Base-by-base conservation (phyloP, 2,329 filamentous ascomycete genomes). In the Cladosporium sp. region DNA sequence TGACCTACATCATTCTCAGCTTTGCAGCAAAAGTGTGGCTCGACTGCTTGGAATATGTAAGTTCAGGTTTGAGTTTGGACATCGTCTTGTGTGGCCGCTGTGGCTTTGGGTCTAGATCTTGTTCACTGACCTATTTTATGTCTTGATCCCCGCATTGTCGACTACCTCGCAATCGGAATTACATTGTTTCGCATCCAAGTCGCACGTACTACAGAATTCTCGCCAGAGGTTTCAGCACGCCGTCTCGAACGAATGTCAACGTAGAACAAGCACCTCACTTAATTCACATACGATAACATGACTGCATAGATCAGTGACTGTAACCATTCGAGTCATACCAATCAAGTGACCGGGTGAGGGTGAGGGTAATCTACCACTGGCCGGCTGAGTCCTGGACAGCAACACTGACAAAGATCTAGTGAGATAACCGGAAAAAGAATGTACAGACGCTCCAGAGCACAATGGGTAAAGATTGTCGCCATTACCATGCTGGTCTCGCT, bases 51-150 rank as follows among this genome's bases (percentile, higher is more conserved):
- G 33, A 18, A 58, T 58, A 31, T 58, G 55, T 58, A 58, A 33
- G 55, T 58, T 37, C 12, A 40, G 52, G 12, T 55, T 58, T 58
- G 55, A 58, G 55, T 40, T 58, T 58, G 55, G 55, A 37, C 18
- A 58, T 26, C 31, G 55, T n/a, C 55, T 58, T 31, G 40, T 31
- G 12, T 31, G 29, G 29, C 29, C 29, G 29, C 29, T 31, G 29
- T 31, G 55, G 55, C 31, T n/a, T 58, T 40, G 33, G 55, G 55
- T 58, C 55, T 58, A 58, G 55, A 58, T 40, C 14, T 18, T 49
- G 29, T 49, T 49, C 44, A 49, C 21, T 23, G 44, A 49, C n/a
- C 21, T 49, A 49, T 1, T 8, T 49, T 23, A 31, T 31, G 5
- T 31, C 29, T 11, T 23, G 44, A 26, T 40, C n/a, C 21, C 18